Conservation (phyloP, 176 grass and related monocot genomes). For the Paspalum vaginatum region DNA sequence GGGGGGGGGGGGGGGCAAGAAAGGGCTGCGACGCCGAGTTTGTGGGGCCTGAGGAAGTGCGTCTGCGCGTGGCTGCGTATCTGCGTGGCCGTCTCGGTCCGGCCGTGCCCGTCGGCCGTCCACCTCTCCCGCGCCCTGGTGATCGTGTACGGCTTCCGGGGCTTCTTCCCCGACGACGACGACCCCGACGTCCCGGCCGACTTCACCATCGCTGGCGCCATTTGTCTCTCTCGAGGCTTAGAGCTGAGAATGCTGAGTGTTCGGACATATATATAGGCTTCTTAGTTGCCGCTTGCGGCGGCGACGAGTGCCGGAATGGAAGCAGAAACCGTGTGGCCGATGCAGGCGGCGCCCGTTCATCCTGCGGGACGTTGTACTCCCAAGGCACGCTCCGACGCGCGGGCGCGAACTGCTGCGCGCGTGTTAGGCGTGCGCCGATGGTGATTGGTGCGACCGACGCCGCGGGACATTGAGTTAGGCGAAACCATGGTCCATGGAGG, state of each 20-base stretch:
- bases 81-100: conserved; percentile 10
- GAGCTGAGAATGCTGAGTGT: too few species aligned
- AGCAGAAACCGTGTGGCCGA: background rate
- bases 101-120: background rate
- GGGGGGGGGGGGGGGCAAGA: too few species aligned
- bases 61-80: conserved; percentile 21
- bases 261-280: background rate
- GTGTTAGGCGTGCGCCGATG: background rate
- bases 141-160: background rate
- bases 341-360: background rate
- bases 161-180: background rate
- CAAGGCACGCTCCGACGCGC: background rate
- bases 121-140: background rate
- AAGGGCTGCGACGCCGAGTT: background rate
- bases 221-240: background rate
- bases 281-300: too few species aligned
- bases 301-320: background rate
- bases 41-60: conserved; percentile 9
- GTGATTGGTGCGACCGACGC: too few species aligned
- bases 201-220: background rate
- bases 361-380: too few species aligned
- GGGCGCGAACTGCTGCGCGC: background rate
- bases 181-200: background rate
- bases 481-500: too few species aligned
- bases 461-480: background rate